phyloP scores from a whole-genome alignment of 2,329 filamentous ascomycete genomes.

The Trichoderma sp. region DNA sequence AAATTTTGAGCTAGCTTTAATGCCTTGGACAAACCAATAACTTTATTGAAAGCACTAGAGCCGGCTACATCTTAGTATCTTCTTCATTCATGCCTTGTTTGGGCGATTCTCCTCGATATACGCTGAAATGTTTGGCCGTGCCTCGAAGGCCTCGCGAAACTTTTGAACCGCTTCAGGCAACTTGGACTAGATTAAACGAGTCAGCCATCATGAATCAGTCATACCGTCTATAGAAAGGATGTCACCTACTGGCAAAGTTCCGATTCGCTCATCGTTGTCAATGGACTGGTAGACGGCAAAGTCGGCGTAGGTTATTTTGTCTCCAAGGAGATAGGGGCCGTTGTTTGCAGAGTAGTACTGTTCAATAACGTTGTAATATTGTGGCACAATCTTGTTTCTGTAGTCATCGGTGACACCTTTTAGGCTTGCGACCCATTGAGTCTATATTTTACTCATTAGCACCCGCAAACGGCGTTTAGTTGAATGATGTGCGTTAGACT shows the following conservation, averaged over 20 bases:
- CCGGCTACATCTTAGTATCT: too few species aligned
- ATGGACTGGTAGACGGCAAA: constrained; percentile 39
- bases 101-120: constrained; percentile 1
- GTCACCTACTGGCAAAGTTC: constrained; percentile 36
- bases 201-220: not conserved
- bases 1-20: not conserved
- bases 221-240: not conserved
- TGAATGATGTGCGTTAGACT: constrained; percentile 14
- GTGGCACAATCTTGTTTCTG: constrained; percentile 28
- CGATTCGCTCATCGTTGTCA: constrained; percentile 36
- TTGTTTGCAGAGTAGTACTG: constrained; percentile 30
- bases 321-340: constrained; percentile 38
- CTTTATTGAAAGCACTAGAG: not conserved
- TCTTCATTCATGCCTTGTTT: not conserved
- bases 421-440: constrained; percentile 30
- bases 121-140: not conserved
- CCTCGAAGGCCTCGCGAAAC: constrained; percentile 10
- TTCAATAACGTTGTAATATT: constrained; percentile 32
- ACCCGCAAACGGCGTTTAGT: accelerated
- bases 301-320: constrained; percentile 37
- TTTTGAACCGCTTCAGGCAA: not conserved
- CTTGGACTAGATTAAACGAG: not conserved
- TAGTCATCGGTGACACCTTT: constrained; percentile 29
- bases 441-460: constrained; percentile 10
- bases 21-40: too few species aligned